Evolutionary conservation across 495 filamentous ascomycete genomes (phyloP), one percentile per base, ranked within the genome.

Genomic region (Chlorociboria aeruginascens): DNA sequence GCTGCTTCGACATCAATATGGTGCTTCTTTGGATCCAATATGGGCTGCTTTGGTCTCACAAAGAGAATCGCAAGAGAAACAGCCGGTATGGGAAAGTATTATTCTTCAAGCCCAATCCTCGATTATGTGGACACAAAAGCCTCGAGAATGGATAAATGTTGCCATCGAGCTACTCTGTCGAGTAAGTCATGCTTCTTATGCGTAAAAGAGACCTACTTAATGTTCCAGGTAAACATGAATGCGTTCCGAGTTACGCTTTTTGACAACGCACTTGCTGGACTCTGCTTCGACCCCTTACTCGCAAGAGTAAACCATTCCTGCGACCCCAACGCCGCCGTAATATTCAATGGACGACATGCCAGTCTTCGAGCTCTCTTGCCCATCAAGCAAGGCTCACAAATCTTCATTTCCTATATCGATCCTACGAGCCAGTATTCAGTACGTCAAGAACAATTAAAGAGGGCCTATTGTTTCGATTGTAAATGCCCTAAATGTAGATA

Each of bases 301-400:
- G 66, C 74, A 17, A 68, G 73, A 61, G 51, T 68, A 6, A 76
- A 77, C 46, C 74, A 77, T 50, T 75, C 72, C 1, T 77, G 74
- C 40, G 52, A 66, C 6, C 72, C 72, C 8, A 77, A 73, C 43
- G 71, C 72, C 0, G 64, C 63, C 32, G 62, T 77, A 25, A 56
- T 61, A 25, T 74, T 74, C 38, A 49, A 66, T 34, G 66, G 66
- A 20, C 56, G 70, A n/a, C 60, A 49, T 0, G 64, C 68, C 3
- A 48, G 64, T 17, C 52, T 77, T 16, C 58, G 64, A 29, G 67
- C 71, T 0, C 54, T 60, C 13, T 50, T 41, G 29, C 49, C 58
- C 8, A 71, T 77, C 8, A 53, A 66, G 13, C 54, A 61, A 39
- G 69, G 65, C 4, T 69, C 74, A 29, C 67, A 74, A 55, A 62